Evolutionary conservation across 331 rosid species (phyloP).

Genomic region (Stylosanthes scabra): DNA sequence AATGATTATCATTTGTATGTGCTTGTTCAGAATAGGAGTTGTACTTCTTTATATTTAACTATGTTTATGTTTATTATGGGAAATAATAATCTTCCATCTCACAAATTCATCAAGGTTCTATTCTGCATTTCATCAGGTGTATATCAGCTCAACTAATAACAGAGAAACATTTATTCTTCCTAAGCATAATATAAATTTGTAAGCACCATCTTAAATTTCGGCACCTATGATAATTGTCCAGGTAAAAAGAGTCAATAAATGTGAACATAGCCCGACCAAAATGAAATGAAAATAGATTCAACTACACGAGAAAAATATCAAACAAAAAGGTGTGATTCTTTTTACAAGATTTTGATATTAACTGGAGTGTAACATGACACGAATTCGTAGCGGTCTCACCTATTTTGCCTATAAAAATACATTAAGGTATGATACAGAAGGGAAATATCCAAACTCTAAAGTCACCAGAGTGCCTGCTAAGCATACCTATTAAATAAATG

Average conservation of each 20-base stretch:
- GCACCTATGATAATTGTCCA: neutral
- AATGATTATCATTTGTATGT: neutral
- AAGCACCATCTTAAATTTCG: constrained; percentile 11
- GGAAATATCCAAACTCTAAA: neutral
- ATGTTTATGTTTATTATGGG: neutral
- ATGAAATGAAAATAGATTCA: constrained; percentile 2
- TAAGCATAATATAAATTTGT: neutral
- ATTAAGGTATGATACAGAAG: constrained; percentile 24
- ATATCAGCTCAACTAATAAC: neutral
- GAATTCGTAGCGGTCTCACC: constrained; percentile 23
- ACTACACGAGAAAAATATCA: neutral
- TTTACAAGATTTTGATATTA: constrained; percentile 23
- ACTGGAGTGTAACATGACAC: constrained; percentile 17
- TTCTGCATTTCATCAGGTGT: neutral
- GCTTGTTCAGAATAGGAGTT: neutral
- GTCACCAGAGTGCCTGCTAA: constrained; percentile 18
- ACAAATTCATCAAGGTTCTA: neutral
- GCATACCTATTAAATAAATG: neutral
- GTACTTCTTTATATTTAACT: neutral
- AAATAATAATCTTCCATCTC: neutral
- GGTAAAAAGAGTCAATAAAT: neutral
- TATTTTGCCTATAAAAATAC: constrained; percentile 28
- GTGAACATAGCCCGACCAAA: constrained; percentile 6
- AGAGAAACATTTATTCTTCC: neutral
- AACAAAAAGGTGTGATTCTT: neutral